Evolutionary conservation across 2,329 filamentous ascomycete species (phyloP).

Genomic region (Aspergillus ochraceoroseus): DNA sequence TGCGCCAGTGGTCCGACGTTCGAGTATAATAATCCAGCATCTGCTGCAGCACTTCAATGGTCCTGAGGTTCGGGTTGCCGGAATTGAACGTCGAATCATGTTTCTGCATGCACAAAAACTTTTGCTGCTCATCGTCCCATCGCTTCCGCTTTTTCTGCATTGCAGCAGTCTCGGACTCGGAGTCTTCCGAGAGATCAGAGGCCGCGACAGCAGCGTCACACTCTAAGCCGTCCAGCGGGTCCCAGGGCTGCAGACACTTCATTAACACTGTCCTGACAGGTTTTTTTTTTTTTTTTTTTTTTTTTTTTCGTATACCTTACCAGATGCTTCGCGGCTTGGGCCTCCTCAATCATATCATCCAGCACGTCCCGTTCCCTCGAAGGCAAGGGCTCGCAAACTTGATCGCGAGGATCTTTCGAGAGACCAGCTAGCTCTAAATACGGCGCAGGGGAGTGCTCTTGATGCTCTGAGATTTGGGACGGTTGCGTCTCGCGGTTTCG

Average conservation of each 20-base stretch:
- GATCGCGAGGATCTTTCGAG: constrained; percentile 2
- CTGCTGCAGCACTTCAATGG: constrained; percentile 69
- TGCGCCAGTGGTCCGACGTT: constrained; percentile 72
- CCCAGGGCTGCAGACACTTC: constrained; percentile 32
- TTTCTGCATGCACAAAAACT: constrained; percentile 58
- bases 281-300: background rate
- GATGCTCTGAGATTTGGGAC: constrained; percentile 14
- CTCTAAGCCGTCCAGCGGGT: constrained; percentile 28
- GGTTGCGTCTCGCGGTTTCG: constrained; percentile 15
- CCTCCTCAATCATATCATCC: constrained; percentile 59
- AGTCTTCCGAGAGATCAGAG: constrained; percentile 17
- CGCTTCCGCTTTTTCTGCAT: constrained; percentile 15
- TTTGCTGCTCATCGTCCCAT: constrained; percentile 28
- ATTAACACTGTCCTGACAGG: background rate
- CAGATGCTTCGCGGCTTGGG: constrained; percentile 57
- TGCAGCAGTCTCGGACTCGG: constrained; percentile 17
- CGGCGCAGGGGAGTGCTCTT: constrained; percentile 1
- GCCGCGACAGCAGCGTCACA: constrained; percentile 19
- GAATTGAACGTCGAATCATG: constrained; percentile 43
- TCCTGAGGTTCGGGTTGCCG: constrained; percentile 66
- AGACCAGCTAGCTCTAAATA: background rate
- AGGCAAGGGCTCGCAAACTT: constrained; percentile 7
- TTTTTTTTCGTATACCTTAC: no score
- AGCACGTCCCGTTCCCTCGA: constrained; percentile 51
- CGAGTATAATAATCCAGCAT: constrained; percentile 75